Percentiles rank a stretch among this genome's conserved stretches.
These are phyloP conservation scores for Leccinum solheimii DNA, from an alignment of 1,284 basidiomycete genomes.

Conservation along the genomic window DNA sequence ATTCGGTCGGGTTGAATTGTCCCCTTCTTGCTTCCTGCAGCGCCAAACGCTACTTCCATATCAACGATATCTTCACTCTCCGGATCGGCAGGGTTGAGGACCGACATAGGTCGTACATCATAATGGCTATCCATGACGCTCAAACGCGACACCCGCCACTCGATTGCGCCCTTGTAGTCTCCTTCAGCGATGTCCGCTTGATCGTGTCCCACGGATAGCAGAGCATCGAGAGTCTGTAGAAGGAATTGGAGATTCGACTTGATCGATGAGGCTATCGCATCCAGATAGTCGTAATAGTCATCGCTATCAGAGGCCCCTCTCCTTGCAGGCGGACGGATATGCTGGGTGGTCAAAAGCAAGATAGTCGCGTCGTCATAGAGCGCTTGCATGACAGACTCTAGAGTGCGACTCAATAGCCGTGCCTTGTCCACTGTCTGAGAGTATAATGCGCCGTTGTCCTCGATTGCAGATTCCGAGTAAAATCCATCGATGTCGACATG, in stretches of 20 bases:
- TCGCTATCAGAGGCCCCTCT: conserved; percentile 38
- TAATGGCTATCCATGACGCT: conserved; percentile 56
- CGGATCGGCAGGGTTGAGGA: conserved; percentile 38
- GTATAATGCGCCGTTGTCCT: conserved; percentile 51
- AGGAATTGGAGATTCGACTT: conserved; percentile 54
- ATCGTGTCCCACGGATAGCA: conserved; percentile 64
- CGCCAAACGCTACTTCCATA: conserved; percentile 55
- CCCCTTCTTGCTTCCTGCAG: conserved; percentile 29
- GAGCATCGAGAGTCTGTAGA: conserved; percentile 58
- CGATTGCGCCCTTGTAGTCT: conserved; percentile 70
- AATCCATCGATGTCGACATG: conserved; percentile 79
- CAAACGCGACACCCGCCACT: conserved; percentile 69
- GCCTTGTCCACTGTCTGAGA: conserved; percentile 64
- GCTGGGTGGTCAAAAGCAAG: conserved; percentile 58
- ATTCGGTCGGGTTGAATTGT: conserved; percentile 23
- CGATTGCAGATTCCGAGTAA: conserved; percentile 44
- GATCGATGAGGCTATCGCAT: conserved; percentile 49
- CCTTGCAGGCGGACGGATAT: conserved; percentile 43
- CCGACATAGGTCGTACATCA: conserved; percentile 40
- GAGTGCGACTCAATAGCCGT: conserved; percentile 59
- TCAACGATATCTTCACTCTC: conserved; percentile 62
- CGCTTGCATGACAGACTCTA: conserved; percentile 68
- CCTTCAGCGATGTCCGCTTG: conserved; percentile 66
- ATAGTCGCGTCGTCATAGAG: conserved; percentile 68
- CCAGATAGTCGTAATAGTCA: conserved; percentile 47